Percentiles rank a stretch among this genome's conserved stretches.
These are phyloP conservation scores for Drechslerella stenobrocha DNA, from an alignment of 2,329 filamentous ascomycete species.

Conservation along the genomic window DNA sequence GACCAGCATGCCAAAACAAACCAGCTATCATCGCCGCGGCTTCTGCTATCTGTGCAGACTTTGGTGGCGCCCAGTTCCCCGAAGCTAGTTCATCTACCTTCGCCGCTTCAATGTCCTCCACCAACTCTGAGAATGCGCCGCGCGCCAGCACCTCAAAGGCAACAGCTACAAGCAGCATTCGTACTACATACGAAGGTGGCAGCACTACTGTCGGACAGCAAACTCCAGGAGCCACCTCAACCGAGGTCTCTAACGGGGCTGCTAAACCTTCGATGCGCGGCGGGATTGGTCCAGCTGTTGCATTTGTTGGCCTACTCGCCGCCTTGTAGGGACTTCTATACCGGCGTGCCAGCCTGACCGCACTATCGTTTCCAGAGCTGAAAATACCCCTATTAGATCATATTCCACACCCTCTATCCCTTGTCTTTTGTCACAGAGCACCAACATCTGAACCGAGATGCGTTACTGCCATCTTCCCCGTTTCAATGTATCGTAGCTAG, in stretches of 20 bases:
- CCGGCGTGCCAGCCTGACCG: background rate
- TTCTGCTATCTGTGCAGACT: slow-evolving; percentile 23
- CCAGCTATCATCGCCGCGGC: slow-evolving; percentile 37
- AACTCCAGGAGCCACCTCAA: slow-evolving; percentile 2
- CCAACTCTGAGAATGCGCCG: slow-evolving; percentile 11
- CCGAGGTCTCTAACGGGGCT: slow-evolving; percentile 10
- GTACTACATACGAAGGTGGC: background rate
- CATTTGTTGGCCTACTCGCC: slow-evolving; percentile 4
- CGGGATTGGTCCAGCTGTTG: background rate
- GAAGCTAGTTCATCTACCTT: slow-evolving; percentile 12
- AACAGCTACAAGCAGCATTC: background rate
- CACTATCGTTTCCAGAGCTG: background rate
- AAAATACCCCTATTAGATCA: too few relatives aligned
- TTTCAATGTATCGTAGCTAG: too few relatives aligned
- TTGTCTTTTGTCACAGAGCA: too few relatives aligned
- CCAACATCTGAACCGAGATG: too few relatives aligned
- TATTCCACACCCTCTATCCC: too few relatives aligned
- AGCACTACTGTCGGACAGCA: background rate
- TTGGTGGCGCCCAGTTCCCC: slow-evolving; percentile 7
- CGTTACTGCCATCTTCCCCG: too few relatives aligned
- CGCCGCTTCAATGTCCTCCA: background rate
- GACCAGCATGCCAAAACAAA: background rate
- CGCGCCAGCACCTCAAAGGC: background rate
- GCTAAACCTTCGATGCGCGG: background rate
- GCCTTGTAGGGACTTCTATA: slow-evolving; percentile 7